Base-by-base conservation (phyloP, 1,139 yeast genomes). In the Nakaseomyces uthaithaninus region DNA sequence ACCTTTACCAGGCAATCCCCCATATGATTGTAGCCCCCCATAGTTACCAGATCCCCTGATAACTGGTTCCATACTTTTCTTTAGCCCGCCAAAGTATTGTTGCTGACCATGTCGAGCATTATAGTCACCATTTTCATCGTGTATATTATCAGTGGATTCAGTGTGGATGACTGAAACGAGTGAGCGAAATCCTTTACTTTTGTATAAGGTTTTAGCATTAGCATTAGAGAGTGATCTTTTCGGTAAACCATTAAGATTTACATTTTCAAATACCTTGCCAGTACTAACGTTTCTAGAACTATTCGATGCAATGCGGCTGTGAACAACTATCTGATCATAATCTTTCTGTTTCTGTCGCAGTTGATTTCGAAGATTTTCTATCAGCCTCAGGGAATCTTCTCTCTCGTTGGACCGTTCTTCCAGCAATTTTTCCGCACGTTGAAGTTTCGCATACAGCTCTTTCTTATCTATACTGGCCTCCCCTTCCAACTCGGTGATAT, bases 371-470 rank as follows among this genome's bases (percentile, higher is more conserved):
- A 69, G 45, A 7, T 44, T 46, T 18, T 50, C 44, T 16, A 60
- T 38, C 22, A 48, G 47, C n/a, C 51, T 37, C 9, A 51, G 45
- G 22, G 80, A 60, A 19, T 74, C 80, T 34, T 74, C 75, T 24
- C 82, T 63, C 46, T 81, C 86, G 3, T 62, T 60, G 27, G 74
- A 72, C 38, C 81, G 76, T 20, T 76, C 64, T 15, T 67, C 62
- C 26, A 84, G 59, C 31, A 79, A 69, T 24, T 70, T 64, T 45
- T 74, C 78, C 41, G 77, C 76, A 48, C 81, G 83, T 37, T 72
- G 67, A 30, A 80, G 63, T 51, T 84, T 85, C 44, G 69, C 85
- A 83, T 49, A 74, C 73, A 18, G 82, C 75, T 27, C 93, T 83
- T 62, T 57, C 34, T 51, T 51, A n/a, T 54, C 46, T 2, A 81